Evolutionary conservation across 169 alveolate genomes (phyloP).

Genomic region (Plasmodium ovale): DNA sequence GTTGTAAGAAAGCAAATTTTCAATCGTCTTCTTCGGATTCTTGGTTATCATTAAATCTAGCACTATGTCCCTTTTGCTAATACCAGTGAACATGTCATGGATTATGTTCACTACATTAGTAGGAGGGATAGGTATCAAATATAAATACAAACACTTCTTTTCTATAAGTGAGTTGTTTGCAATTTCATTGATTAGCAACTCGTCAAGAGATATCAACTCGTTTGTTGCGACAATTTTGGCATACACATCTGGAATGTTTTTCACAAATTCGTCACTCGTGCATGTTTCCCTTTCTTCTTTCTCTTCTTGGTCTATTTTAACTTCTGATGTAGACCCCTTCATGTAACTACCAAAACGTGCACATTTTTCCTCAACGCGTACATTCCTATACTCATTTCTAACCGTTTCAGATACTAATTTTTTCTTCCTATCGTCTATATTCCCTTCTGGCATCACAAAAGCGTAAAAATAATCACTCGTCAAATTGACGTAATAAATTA

Average conservation of each 20-base stretch:
- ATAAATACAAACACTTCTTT: slow-evolving; percentile 53
- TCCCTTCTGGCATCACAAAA: slow-evolving; percentile 56
- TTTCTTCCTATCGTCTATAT: slow-evolving; percentile 21
- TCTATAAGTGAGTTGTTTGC: slow-evolving; percentile 69
- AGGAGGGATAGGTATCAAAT: slow-evolving; percentile 75
- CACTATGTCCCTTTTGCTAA: slow-evolving; percentile 59
- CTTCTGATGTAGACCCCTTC: not conserved
- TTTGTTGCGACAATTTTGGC: slow-evolving; percentile 68
- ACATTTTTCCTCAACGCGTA: not conserved
- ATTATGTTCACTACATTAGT: slow-evolving; percentile 51
- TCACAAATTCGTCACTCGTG: not conserved
- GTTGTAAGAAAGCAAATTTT: slow-evolving; percentile 29
- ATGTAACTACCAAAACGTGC: not conserved
- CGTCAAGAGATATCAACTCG: slow-evolving; percentile 63
- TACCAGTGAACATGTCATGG: slow-evolving; percentile 64
- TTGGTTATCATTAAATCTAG: slow-evolving; percentile 71
- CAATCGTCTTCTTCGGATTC: slow-evolving; percentile 65
- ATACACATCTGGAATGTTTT: slow-evolving; percentile 34
- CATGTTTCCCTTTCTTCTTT: not conserved
- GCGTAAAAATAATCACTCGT: slow-evolving; percentile 76
- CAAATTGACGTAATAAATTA: slow-evolving; percentile 70
- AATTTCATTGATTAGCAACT: slow-evolving; percentile 52
- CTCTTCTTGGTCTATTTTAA: not conserved
- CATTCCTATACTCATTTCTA: not conserved
- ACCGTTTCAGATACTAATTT: not conserved